Base-by-base conservation (phyloP, 2,329 filamentous ascomycete species). In the Tolypocladium paradoxum region DNA sequence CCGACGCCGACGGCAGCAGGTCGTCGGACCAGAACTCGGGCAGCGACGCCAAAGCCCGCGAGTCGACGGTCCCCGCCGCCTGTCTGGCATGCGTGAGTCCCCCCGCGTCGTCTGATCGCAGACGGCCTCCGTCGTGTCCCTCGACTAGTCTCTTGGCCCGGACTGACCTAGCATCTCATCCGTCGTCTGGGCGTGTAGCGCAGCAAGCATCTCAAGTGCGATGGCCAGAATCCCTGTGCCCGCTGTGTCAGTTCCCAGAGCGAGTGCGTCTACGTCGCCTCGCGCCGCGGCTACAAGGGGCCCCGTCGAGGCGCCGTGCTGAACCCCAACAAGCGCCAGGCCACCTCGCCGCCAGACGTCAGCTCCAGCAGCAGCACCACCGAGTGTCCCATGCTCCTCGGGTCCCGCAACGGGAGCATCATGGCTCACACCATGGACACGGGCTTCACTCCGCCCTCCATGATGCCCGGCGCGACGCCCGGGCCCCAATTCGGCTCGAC, bases 211-310 rank as follows among this genome's bases (percentile, higher is more conserved):
- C 76, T 90, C 49, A 91, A 89, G 65, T 91, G 87, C 65, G 85
- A 90, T 66, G 86, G 85, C 31, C 70, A 74, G 37, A 83, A 70
- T 34, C 87, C 87, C 14, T 91, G 88, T 68, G 76, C 79, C 48
- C 82, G 88, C 52, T 91, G 87, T 67, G 70, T 71, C 24, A 68
- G 73, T 50, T 76, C 78, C 48, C 77, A 78, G 53, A 70, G 76
- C 20, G 76, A 84, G 48, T 92, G 88, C 66, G 71, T 83, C 62
- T 90, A 89, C 65, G 81, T 88, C 49, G 82, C 85, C 46, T 90
- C 86, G 38, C 82, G 87, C 45, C 80, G 87, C 56, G 87, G 87
- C 33, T 88, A 87, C 71, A 88, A 87, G 68, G 84, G 85, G 16
- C 64, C 68, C 57, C 60, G 69, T 57, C 57, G 69, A 71, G 66